Percentiles rank a stretch among this genome's conserved stretches.
Conservation (phyloP, 139 green algal genomes). For the Micractinium sp. region DNA sequence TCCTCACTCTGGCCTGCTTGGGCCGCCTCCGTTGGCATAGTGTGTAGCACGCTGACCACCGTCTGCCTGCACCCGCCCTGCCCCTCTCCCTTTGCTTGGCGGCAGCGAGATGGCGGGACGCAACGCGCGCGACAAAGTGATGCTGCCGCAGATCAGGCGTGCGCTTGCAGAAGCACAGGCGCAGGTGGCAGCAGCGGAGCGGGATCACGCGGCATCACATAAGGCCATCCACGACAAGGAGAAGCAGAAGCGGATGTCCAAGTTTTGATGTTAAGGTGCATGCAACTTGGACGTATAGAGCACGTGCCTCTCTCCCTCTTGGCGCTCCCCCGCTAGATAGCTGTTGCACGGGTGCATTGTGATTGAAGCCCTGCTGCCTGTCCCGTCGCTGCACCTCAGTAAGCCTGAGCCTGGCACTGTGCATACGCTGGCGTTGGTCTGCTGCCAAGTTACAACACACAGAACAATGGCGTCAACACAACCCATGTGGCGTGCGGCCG, state of each 20-base stretch:
- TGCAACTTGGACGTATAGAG: too few relatives aligned
- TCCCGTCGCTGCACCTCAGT: too few relatives aligned
- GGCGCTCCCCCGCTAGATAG: too few relatives aligned
- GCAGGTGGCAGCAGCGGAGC: slow-evolving; percentile 17
- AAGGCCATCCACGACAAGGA: slow-evolving; percentile 6
- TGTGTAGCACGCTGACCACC: background rate
- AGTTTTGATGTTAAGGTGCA: slow-evolving; percentile 27
- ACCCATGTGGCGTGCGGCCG: too few relatives aligned
- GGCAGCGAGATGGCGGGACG: slow-evolving; percentile 19
- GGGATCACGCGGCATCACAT: background rate
- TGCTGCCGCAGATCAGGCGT: slow-evolving; percentile 35
- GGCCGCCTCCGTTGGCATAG: background rate
- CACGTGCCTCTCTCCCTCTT: too few relatives aligned
- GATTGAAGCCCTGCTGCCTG: too few relatives aligned
- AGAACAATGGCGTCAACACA: too few relatives aligned
- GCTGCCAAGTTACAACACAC: too few relatives aligned
- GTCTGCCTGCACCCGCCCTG: background rate
- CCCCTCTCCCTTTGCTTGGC: background rate
- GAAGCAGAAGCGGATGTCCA: slow-evolving; percentile 10
- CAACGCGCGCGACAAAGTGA: slow-evolving; percentile 25
- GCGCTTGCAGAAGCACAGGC: slow-evolving; percentile 20
- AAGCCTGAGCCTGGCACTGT: too few relatives aligned
- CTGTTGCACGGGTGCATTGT: too few relatives aligned
- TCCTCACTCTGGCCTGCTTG: background rate
- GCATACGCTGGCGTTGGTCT: too few relatives aligned